Base-by-base conservation (phyloP, 306 rosid species). In the Prunus davidiana region DNA sequence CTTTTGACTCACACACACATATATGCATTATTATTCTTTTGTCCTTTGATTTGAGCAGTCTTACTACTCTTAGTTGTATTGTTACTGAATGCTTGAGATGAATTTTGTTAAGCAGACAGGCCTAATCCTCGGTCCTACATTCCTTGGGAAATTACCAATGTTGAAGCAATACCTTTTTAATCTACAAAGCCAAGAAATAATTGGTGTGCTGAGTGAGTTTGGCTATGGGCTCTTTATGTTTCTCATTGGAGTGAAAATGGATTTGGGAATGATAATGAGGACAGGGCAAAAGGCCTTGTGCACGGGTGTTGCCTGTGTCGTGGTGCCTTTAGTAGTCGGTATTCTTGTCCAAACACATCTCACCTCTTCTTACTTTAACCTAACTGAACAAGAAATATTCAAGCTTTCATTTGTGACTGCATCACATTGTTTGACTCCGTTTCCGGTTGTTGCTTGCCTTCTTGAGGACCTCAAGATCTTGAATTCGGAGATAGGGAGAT, bases 171-270 rank as follows among this genome's bases (percentile, higher is more conserved):
- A 8, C 38, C 0, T 85, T 49, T 89, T 89, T 62, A 80, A 78
- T 1, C 61, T 34, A 19, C 80, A 83, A 27, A 81, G 73, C 41
- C 88, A 84, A 20, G 89, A 83, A 67, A 19, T 71, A 14, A 52
- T 89, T 16, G 69, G 82, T 8, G 4, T 83, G 38, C 8, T 89
- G 45, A 75, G 86, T 54, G 64, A 79, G 2, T 16, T 81, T 10
- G 88, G 89, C 46, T 79, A 47, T 28, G 73, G 57, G 0, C 24
- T 83, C 20, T 85, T 85, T 77, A 13, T 77, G 34, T 89, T 87
- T 46, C 50, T 80, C 34, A 60, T 57, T 18, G 83, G 87, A 15
- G 91, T 79, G 8, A 86, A 87, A 73, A 87, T 85, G 87, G 91
- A 89, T 47, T 24, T 73, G 16, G 76, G 76, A 55, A 15, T 89